phyloP scores from a whole-genome alignment of 208 protist species.

The Borovskyia barvae region DNA sequence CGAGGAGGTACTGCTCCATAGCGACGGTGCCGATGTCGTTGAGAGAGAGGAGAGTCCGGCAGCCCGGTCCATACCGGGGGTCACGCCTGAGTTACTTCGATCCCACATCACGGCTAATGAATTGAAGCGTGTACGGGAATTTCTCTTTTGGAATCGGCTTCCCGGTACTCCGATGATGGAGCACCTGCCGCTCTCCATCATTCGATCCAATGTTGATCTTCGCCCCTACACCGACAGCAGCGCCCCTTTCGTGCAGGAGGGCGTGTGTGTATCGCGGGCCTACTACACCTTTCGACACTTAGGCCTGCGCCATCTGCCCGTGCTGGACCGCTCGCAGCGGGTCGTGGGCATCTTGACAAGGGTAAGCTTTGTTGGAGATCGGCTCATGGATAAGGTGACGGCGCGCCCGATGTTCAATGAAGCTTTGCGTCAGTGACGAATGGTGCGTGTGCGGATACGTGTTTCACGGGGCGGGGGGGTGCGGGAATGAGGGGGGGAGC shows the following conservation, averaged over 20 bases:
- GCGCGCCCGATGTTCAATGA: background rate
- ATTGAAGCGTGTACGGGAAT: constrained; percentile 43
- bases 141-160: constrained; percentile 57
- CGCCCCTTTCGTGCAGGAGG: constrained; percentile 54
- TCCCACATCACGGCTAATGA: constrained; percentile 40
- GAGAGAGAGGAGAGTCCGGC: too few relatives aligned
- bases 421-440: background rate
- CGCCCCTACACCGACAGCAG: constrained; percentile 62
- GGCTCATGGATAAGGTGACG: constrained; percentile 49
- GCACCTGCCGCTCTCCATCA: constrained; percentile 19
- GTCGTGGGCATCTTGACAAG: constrained; percentile 83
- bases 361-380: constrained; percentile 66
- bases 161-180: constrained; percentile 34
- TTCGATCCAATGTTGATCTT: constrained; percentile 39
- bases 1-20: constrained; percentile 6
- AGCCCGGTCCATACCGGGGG: too few relatives aligned
- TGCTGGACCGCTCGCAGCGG: constrained; percentile 53
- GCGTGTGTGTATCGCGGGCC: constrained; percentile 58
- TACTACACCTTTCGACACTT: constrained; percentile 78
- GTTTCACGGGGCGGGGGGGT: too few relatives aligned
- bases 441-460: background rate
- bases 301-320: constrained; percentile 77
- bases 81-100: too few relatives aligned
- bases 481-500: background rate
- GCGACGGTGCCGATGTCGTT: too few relatives aligned